These are phyloP conservation scores for Xerophyta viscosa DNA, from an alignment of 106 monocot species.

Conservation along the genomic window DNA sequence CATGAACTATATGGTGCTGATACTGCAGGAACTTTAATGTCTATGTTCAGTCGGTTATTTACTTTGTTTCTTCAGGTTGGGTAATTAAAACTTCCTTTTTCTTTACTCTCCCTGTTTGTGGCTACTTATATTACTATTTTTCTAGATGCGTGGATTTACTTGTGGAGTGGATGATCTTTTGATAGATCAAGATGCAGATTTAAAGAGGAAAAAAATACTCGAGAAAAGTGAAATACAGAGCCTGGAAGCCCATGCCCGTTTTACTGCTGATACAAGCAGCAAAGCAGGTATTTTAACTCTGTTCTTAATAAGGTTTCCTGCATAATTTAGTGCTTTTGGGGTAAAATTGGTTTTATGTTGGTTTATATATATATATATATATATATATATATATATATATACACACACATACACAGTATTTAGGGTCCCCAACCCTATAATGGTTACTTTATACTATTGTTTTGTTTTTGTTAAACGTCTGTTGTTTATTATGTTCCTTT, in stretches of 20 bases:
- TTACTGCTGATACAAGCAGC: constrained; percentile 26
- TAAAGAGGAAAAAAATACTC: constrained; percentile 39
- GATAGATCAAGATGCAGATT: constrained; percentile 35
- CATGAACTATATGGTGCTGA: constrained; percentile 95
- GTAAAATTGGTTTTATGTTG: too few species aligned
- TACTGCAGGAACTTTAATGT: constrained; percentile 64
- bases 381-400: too few species aligned
- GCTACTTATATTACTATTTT: not conserved
- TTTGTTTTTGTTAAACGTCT: too few species aligned
- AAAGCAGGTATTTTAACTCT: constrained; percentile 39
- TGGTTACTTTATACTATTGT: too few species aligned
- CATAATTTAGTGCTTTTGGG: too few species aligned
- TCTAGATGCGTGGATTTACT: constrained; percentile 96
- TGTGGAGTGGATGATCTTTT: constrained; percentile 96
- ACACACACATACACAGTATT: not conserved
- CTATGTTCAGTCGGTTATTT: constrained; percentile 84
- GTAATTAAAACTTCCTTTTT: constrained; percentile 2
- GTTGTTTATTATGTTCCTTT: too few species aligned
- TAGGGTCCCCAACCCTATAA: not conserved
- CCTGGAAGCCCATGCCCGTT: constrained; percentile 58
- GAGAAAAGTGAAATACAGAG: constrained; percentile 50
- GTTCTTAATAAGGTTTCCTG: not conserved
- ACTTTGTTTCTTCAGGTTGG: constrained; percentile 82
- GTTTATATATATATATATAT: too few species aligned
- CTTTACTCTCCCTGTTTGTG: not conserved